phyloP scores from a whole-genome alignment of 345 rosid genomes.

The Hibiscus tridactylites region DNA sequence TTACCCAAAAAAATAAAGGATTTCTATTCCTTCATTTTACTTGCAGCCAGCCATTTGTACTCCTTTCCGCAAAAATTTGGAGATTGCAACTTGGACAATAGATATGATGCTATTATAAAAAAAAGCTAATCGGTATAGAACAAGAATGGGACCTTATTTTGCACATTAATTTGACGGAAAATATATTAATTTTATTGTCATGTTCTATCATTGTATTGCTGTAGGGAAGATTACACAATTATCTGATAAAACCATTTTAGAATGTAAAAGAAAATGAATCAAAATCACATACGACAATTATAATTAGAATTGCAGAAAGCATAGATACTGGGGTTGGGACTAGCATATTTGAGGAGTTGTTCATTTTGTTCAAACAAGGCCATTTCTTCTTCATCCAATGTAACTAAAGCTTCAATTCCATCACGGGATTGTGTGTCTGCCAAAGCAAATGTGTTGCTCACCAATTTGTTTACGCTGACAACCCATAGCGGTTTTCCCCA shows the following conservation, averaged over 20 bases:
- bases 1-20: too few species aligned
- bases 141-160: neutral
- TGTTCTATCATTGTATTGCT: neutral
- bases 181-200: neutral
- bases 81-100: too few species aligned
- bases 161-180: neutral
- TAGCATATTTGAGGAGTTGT: conserved; percentile 4
- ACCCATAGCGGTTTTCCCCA: conserved; percentile 11
- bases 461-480: conserved; percentile 3
- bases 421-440: conserved; percentile 6
- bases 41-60: too few species aligned
- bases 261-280: neutral
- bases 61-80: too few species aligned
- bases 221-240: neutral
- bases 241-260: neutral
- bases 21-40: too few species aligned
- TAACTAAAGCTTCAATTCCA: conserved; percentile 11
- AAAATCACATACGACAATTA: neutral
- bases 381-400: conserved; percentile 15
- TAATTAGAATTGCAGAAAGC: neutral
- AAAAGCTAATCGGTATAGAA: neutral
- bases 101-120: too few species aligned
- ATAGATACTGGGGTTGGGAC: neutral
- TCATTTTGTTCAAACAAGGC: conserved; percentile 2
- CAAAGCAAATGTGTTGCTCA: conserved; percentile 7